phyloP scores from a whole-genome alignment of 2,329 filamentous ascomycete species.

The Ceratocystis alfenasii region DNA sequence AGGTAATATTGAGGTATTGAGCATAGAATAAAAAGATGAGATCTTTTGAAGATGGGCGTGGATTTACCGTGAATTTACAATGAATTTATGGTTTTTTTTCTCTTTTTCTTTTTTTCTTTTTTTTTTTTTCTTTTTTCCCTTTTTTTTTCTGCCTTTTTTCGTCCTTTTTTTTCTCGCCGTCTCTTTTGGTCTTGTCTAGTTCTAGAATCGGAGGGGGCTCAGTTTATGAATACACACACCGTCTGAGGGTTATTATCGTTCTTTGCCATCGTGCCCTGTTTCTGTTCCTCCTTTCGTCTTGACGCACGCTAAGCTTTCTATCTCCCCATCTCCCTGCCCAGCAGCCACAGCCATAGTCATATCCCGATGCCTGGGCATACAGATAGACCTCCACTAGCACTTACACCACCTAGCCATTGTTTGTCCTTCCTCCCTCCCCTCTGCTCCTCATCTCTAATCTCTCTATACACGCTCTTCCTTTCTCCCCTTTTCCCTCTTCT shows the following conservation, averaged over 20 bases:
- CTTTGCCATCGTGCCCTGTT: background rate
- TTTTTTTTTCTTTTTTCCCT: background rate
- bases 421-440: background rate
- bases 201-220: background rate
- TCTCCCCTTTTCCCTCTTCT: background rate
- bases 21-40: background rate
- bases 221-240: background rate
- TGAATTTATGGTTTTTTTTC: background rate
- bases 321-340: background rate
- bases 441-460: background rate
- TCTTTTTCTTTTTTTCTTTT: background rate
- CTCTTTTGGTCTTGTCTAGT: background rate
- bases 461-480: background rate
- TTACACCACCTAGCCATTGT: background rate
- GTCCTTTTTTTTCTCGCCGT: background rate
- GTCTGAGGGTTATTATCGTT: background rate
- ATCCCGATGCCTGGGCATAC: background rate
- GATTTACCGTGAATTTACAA: background rate
- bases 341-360: background rate
- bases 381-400: background rate
- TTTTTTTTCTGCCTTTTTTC: background rate
- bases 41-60: background rate
- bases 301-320: background rate
- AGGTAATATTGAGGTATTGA: background rate
- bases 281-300: constrained; percentile 1